Percentiles rank a stretch among this genome's conserved stretches.
Evolutionary conservation across 2,329 filamentous ascomycete genomes (phyloP).

Genomic region (Cladosporium sp.): DNA sequence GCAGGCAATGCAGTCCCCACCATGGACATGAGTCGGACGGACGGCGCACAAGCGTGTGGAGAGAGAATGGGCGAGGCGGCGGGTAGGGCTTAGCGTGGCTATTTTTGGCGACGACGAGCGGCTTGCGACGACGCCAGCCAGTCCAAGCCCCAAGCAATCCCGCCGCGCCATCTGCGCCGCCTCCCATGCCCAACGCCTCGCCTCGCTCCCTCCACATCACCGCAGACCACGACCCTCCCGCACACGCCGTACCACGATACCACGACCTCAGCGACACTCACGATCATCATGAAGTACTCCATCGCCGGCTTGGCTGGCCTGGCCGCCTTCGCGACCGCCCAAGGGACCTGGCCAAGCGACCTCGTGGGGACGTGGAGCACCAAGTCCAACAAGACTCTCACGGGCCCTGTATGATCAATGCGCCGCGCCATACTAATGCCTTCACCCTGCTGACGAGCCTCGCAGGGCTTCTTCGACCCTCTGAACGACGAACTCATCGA

Average conservation of each 20-base stretch:
- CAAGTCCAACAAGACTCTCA: slow-evolving; percentile 63
- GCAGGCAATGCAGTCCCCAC: not conserved
- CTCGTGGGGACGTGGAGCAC: slow-evolving; percentile 67
- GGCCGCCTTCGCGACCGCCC: slow-evolving; percentile 17
- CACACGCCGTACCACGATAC: not conserved
- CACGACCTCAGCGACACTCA: not conserved
- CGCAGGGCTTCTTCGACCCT: slow-evolving; percentile 63
- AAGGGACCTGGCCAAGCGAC: slow-evolving; percentile 27
- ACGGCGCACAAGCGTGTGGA: not conserved
- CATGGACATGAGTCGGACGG: not conserved
- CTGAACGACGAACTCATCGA: slow-evolving; percentile 60
- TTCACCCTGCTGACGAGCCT: not conserved
- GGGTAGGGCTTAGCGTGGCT: not conserved
- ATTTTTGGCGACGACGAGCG: not conserved
- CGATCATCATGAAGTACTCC: slow-evolving; percentile 23
- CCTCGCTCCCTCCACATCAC: not conserved
- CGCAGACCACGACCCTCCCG: not conserved
- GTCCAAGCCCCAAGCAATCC: not conserved
- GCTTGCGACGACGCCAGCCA: not conserved
- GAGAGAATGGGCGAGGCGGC: not conserved
- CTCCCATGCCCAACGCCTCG: not conserved
- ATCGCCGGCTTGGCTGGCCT: slow-evolving; percentile 23
- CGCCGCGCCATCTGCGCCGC: not conserved
- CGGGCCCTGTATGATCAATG: slow-evolving; percentile 54
- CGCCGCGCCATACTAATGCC: not conserved